A percentile compares a stretch with the other conserved stretches of the same genome.
phyloP scores from a whole-genome alignment of 2,329 filamentous ascomycete genomes.

The Chaetomiaceae sp. region DNA sequence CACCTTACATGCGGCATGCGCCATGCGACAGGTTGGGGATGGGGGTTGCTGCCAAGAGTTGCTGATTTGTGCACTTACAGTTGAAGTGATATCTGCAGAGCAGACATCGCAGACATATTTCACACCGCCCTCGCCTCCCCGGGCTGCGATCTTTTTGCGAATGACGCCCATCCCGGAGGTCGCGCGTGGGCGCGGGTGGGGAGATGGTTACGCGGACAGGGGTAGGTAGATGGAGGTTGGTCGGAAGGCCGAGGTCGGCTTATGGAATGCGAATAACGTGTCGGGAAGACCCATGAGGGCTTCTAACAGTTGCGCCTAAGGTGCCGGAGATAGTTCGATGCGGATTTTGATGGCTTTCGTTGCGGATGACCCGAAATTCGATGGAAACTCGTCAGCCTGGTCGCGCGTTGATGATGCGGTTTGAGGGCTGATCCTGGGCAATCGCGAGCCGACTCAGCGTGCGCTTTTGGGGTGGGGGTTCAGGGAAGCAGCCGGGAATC shows the following conservation, averaged over 20 bases:
- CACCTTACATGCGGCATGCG: constrained; percentile 12
- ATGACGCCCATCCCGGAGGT: constrained; percentile 74
- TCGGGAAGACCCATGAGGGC: constrained; percentile 12
- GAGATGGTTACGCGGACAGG: constrained; percentile 21
- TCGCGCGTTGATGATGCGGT: constrained; percentile 16
- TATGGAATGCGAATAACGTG: constrained; percentile 5
- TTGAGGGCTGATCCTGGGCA: constrained; percentile 15
- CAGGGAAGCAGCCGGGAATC: not conserved
- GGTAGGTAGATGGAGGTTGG: constrained; percentile 6
- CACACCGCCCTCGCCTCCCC: constrained; percentile 80
- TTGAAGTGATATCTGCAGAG: constrained; percentile 93
- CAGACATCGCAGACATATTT: constrained; percentile 98
- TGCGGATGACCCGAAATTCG: constrained; percentile 7
- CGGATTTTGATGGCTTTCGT: constrained; percentile 23
- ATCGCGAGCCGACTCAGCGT: not conserved
- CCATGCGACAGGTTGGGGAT: not conserved
- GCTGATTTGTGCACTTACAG: constrained; percentile 55
- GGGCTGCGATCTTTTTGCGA: constrained; percentile 85
- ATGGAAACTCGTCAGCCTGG: constrained; percentile 18
- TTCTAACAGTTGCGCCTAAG: constrained; percentile 3
- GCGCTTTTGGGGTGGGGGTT: not conserved
- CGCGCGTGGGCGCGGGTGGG: constrained; percentile 15
- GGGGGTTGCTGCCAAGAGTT: not conserved
- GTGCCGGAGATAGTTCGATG: constrained; percentile 8
- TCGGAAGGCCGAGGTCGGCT: constrained; percentile 9